Evolutionary conservation across 202 grass and related monocot genomes (phyloP), one percentile per base, ranked within the genome.

Genomic region (Digitaria exilis): DNA sequence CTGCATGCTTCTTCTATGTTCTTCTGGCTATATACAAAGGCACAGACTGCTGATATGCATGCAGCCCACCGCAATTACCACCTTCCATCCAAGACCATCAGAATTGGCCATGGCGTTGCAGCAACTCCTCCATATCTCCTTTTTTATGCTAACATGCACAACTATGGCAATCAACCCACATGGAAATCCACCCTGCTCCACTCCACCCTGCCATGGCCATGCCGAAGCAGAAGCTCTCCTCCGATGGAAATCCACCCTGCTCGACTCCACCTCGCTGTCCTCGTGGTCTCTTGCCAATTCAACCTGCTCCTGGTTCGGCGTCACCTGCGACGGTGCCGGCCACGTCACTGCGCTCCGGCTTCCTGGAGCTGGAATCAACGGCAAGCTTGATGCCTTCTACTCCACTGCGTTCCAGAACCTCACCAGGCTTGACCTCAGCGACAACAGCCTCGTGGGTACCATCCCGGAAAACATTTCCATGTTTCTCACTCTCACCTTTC

Each of bases 211-310:
- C n/a, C n/a, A n/a, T n/a, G n/a, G n/a, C n/a, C n/a, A n/a, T n/a
- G n/a, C n/a, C n/a, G 77, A 79, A 80, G 82, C 85, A 75, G 52
- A 79, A 66, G 83, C 82, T 11, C 84, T 93, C 0, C 68, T 90
- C 9, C 74, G 50, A 50, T 90, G 85, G 85, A 93, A 88, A 68
- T 73, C 81, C 52, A 85, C 75, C 74, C 35, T 82, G 30, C 2
- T 37, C 0, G 7, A 80, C 18, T 30, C 30, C 12, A 4, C 2
- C 35, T 60, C 39, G 2, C 35, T 94, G n/a, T 82, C 54, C 30
- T 83, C 87, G 7, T 94, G 92, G 89, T 87, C 73, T 9, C 52
- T 42, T 49, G 24, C 77, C 31, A 77, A 21, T 3, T 45, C 51
- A 18, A 78, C 56, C 4, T 91, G 84, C 63, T 76, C 42, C 7